Base-by-base conservation (phyloP, 305 asterid species). In the Plantago coronopus region DNA sequence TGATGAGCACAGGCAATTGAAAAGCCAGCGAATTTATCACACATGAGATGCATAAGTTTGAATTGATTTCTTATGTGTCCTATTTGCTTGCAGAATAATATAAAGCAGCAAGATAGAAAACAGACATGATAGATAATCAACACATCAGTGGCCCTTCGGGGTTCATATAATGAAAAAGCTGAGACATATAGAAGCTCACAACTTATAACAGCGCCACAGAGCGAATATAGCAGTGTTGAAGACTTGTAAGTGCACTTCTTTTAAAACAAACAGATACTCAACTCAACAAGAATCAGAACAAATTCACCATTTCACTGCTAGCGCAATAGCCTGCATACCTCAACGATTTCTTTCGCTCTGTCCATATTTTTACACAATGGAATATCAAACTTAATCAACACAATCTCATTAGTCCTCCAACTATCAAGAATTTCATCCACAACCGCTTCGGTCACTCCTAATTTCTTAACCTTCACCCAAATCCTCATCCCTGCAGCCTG, bases 381-480 rank as follows among this genome's bases (percentile, higher is more conserved):
- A 69, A 89, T 42, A 63, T 83, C 94, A 77, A 93, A 89, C 31
- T 81, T 93, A 64, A 93, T 63, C 96, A 93, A 83, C 56, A 91
- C 94, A 20, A 93, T 95, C 78, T 89, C 96, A 65, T 72, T 74
- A 59, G 63, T 71, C 72, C 82, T 79, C 99, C 99, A 93, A 61
- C 67, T 46, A 25, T 62, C 65, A 55, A 53, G 80, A 69, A 93
- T 72, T 78, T 80, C 88, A 78, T 83, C 78, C 59, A 87, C 83
- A 64, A 83, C 97, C 65, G 76, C 83, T 72, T 74, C 84, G 63
- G 86, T 89, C 54, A 93, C 94, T 51, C 99, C 99, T 50, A 87
- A 87, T 78, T 93, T 93, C 83, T 76, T 93, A 75, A 89, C 94
- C 72, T 93, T 89, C 57, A 87, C 87, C 99, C 99, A 93, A 70